phyloP scores from a whole-genome alignment of 106 monocot species.

The Acorus gramineus region DNA sequence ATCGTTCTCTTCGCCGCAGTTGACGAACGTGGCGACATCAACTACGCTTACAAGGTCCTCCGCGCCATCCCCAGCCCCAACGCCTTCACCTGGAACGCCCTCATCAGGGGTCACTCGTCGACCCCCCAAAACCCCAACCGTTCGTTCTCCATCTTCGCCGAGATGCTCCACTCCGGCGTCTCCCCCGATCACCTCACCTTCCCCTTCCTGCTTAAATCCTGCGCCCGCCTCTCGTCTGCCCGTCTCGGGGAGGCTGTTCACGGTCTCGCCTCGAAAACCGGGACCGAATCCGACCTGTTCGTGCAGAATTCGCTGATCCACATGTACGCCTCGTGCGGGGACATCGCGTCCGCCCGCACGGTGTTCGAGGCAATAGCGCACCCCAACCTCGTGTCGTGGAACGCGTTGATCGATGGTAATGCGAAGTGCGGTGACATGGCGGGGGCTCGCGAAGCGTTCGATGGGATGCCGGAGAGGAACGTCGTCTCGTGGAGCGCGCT shows the following conservation, averaged over 20 bases:
- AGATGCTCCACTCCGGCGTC: slow-evolving; percentile 25
- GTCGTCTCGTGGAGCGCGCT: slow-evolving; percentile 69
- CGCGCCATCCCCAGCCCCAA: slow-evolving; percentile 15
- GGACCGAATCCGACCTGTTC: slow-evolving; percentile 29
- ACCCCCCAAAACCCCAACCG: slow-evolving; percentile 29
- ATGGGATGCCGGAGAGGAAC: slow-evolving; percentile 38
- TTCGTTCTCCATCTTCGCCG: slow-evolving; percentile 23
- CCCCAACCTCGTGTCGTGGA: slow-evolving; percentile 52
- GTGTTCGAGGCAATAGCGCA: slow-evolving; percentile 39
- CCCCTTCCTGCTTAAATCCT: slow-evolving; percentile 53
- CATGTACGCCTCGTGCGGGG: slow-evolving; percentile 41
- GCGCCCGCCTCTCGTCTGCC: slow-evolving; percentile 31
- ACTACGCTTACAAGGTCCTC: slow-evolving; percentile 29
- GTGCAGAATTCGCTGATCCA: slow-evolving; percentile 56
- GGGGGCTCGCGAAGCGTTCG: slow-evolving; percentile 34
- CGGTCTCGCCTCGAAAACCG: slow-evolving; percentile 17
- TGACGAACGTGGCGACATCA: slow-evolving; percentile 11
- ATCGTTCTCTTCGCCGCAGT: no score
- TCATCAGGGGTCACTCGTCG: slow-evolving; percentile 52
- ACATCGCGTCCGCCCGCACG: slow-evolving; percentile 16
- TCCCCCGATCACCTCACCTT: slow-evolving; percentile 46
- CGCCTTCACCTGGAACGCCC: slow-evolving; percentile 40
- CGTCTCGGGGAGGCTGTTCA: slow-evolving; percentile 25
- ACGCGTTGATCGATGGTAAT: slow-evolving; percentile 43
- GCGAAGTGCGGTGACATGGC: slow-evolving; percentile 48